Evolutionary conservation across 495 filamentous ascomycete species (phyloP).

Genomic region (Lentithecium fluviatile): DNA sequence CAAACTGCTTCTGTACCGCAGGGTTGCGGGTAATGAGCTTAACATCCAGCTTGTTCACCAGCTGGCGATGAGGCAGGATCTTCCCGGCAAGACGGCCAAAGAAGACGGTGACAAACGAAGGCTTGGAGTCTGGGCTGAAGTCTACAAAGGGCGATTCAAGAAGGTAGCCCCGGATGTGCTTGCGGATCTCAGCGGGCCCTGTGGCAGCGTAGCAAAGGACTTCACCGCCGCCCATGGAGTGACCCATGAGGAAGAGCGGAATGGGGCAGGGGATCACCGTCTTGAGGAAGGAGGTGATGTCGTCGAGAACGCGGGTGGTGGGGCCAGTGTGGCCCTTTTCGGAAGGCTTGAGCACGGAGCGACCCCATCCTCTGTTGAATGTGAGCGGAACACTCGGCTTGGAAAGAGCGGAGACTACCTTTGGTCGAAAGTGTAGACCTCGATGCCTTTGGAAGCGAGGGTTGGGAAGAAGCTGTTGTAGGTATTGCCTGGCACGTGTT

Average conservation of each 20-base stretch:
- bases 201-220: constrained; percentile 55
- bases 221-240: constrained; percentile 81
- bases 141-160: constrained; percentile 68
- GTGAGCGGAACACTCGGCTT: constrained; percentile 46
- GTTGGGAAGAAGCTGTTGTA: constrained; percentile 67
- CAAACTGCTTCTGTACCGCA: constrained; percentile 54
- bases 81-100: constrained; percentile 63
- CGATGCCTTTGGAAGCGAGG: constrained; percentile 70
- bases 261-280: constrained; percentile 52
- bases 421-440: constrained; percentile 75
- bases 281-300: constrained; percentile 68
- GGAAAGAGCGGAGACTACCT: constrained; percentile 44
- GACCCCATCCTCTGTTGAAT: constrained; percentile 54
- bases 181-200: constrained; percentile 44
- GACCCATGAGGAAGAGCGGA: constrained; percentile 83
- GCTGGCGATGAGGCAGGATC: constrained; percentile 61
- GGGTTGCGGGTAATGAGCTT: constrained; percentile 63
- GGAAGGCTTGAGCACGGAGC: constrained; percentile 46
- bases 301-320: constrained; percentile 66
- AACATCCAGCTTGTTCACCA: constrained; percentile 57
- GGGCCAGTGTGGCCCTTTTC: constrained; percentile 70
- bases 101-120: constrained; percentile 55
- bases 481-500: constrained; percentile 53
- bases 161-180: constrained; percentile 59
- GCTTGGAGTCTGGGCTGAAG: constrained; percentile 61